These are phyloP conservation scores for Penicillium parvum DNA, from an alignment of 495 filamentous ascomycete genomes.

Conservation along the genomic window DNA sequence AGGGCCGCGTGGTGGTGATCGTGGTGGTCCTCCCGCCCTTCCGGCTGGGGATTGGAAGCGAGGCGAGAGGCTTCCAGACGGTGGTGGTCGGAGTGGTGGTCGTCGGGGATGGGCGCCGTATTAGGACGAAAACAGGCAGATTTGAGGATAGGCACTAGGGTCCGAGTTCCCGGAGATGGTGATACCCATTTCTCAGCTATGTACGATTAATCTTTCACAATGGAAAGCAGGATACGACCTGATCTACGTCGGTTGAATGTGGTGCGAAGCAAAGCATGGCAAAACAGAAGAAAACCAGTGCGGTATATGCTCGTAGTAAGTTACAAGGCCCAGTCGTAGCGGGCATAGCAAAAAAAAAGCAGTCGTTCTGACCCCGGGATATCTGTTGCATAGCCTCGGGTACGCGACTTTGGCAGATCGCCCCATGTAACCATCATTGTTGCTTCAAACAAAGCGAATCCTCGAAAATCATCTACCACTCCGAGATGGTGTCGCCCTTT, in stretches of 20 bases:
- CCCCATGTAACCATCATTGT: too few relatives aligned
- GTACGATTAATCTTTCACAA: conserved; percentile 15
- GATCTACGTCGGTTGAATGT: neutral
- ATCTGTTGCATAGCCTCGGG: too few relatives aligned
- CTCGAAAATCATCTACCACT: conserved; percentile 60
- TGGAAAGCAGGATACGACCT: neutral
- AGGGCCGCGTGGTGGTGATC: conserved; percentile 18
- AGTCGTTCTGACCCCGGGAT: too few relatives aligned
- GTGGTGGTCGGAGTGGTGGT: conserved; percentile 29
- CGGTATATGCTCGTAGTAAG: conserved; percentile 40
- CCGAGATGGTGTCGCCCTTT: conserved; percentile 70
- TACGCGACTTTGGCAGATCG: too few relatives aligned
- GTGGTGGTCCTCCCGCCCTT: conserved; percentile 17
- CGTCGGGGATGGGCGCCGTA: conserved; percentile 43
- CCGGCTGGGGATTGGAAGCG: conserved; percentile 40
- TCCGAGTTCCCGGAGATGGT: neutral
- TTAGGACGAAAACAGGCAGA: conserved; percentile 12
- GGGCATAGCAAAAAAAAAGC: conserved; percentile 15
- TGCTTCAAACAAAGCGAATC: too few relatives aligned
- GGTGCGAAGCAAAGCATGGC: conserved; percentile 4
- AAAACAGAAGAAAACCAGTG: conserved; percentile 25
- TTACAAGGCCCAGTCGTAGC: conserved; percentile 27
- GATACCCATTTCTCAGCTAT: conserved; percentile 10
- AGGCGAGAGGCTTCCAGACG: conserved; percentile 41
- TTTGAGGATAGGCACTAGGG: neutral